Percentiles rank a stretch among this genome's conserved stretches.
phyloP scores from a whole-genome alignment of 768 basidiomycete genomes.

The Sutorius australiensis region DNA sequence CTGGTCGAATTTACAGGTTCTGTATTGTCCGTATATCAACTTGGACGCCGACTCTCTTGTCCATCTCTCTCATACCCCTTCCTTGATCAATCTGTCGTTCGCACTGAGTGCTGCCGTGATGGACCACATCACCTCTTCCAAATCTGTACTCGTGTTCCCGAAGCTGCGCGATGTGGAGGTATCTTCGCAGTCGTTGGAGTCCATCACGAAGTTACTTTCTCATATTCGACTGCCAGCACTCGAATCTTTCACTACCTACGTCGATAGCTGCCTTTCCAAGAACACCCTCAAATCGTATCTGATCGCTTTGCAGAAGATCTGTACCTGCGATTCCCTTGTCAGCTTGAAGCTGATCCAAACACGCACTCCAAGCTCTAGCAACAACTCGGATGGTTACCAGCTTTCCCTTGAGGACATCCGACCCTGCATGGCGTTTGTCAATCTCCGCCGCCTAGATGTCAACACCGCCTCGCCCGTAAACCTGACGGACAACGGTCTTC shows the following conservation, averaged over 20 bases:
- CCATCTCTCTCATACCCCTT: constrained; percentile 15
- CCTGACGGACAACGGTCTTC: constrained; percentile 9
- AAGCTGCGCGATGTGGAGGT: constrained; percentile 11
- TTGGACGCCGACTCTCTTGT: constrained; percentile 12
- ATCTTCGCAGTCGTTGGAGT: constrained; percentile 3
- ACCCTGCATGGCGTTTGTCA: constrained; percentile 12
- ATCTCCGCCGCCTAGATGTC: constrained; percentile 13
- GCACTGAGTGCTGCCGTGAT: not conserved
- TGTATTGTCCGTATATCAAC: constrained; percentile 12
- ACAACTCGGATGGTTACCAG: constrained; percentile 1
- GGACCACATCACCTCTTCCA: constrained; percentile 4
- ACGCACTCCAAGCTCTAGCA: not conserved
- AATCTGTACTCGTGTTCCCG: constrained; percentile 1
- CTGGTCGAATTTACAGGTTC: constrained; percentile 15
- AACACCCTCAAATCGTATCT: constrained; percentile 6
- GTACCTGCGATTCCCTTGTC: not conserved
- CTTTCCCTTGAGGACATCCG: constrained; percentile 18
- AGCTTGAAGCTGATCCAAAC: constrained; percentile 10
- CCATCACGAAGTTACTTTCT: constrained; percentile 1
- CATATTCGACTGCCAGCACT: constrained; percentile 3
- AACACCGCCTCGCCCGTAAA: constrained; percentile 9
- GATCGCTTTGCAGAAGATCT: constrained; percentile 3
- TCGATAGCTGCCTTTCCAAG: constrained; percentile 12
- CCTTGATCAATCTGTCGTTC: constrained; percentile 11
- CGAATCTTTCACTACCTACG: constrained; percentile 4